These are phyloP conservation scores for Lachancea thermotolerans DNA, from an alignment of 805 yeast genomes.

Conservation along the genomic window DNA sequence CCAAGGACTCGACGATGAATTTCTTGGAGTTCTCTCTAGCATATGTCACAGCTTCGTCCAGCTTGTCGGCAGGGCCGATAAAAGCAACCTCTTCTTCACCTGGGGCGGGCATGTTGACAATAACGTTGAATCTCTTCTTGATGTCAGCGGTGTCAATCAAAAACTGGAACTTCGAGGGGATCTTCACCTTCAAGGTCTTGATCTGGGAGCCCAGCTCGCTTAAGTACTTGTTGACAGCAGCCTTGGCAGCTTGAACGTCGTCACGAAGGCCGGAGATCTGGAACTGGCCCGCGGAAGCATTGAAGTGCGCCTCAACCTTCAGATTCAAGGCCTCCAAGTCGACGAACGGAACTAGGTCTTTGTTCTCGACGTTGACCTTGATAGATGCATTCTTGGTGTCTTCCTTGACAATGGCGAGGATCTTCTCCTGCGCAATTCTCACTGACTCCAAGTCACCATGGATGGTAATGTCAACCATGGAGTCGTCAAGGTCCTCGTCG, in stretches of 20 bases:
- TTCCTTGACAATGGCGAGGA: slow-evolving; percentile 66
- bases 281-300: slow-evolving; percentile 34
- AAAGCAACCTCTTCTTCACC: slow-evolving; percentile 49
- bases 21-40: slow-evolving; percentile 57
- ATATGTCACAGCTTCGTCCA: slow-evolving; percentile 53
- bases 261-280: slow-evolving; percentile 67
- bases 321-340: slow-evolving; percentile 25
- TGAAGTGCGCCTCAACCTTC: slow-evolving; percentile 25
- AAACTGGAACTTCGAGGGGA: slow-evolving; percentile 65
- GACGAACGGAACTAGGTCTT: slow-evolving; percentile 30
- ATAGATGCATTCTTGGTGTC: slow-evolving; percentile 55
- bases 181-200: slow-evolving; percentile 47
- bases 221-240: slow-evolving; percentile 41
- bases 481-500: slow-evolving; percentile 54
- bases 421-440: slow-evolving; percentile 60
- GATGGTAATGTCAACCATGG: slow-evolving; percentile 52
- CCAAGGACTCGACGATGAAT: slow-evolving; percentile 59
- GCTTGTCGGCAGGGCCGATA: slow-evolving; percentile 54
- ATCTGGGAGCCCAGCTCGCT: slow-evolving; percentile 40
- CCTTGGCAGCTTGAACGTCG: slow-evolving; percentile 48
- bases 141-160: slow-evolving; percentile 54
- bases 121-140: slow-evolving; percentile 47
- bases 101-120: slow-evolving; percentile 47
- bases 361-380: slow-evolving; percentile 40
- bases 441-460: slow-evolving; percentile 86